These are phyloP conservation scores for Besnoitia besnoiti DNA, from an alignment of 169 alveolate species.

Conservation along the genomic window DNA sequence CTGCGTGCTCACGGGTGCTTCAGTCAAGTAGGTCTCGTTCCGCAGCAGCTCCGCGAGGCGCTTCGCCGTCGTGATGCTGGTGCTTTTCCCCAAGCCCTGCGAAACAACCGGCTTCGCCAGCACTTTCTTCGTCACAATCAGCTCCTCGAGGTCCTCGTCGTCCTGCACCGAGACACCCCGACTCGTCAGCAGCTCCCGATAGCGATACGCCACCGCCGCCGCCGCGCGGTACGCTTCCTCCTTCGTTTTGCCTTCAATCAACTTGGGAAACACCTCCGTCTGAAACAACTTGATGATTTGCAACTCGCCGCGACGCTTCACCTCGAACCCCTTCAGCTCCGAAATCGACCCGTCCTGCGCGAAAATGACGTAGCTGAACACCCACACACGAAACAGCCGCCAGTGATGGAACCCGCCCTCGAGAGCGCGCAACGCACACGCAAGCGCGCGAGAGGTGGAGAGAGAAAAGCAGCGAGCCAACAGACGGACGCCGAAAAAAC, in stretches of 20 bases:
- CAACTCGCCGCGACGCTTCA: constrained; percentile 99
- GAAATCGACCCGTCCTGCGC: constrained; percentile 65
- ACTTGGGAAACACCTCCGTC: constrained; percentile 95
- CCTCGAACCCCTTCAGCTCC: constrained; percentile 74
- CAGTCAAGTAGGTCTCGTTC: not conserved
- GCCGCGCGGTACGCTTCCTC: constrained; percentile 68
- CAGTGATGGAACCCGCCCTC: not conserved
- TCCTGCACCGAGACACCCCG: not conserved
- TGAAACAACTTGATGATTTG: constrained; percentile 95
- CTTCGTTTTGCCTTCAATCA: constrained; percentile 91
- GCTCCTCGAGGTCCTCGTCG: constrained; percentile 59
- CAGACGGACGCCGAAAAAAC: not conserved
- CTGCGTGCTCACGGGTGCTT: constrained; percentile 76
- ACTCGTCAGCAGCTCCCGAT: not conserved
- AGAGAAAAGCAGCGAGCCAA: not conserved
- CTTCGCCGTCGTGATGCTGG: constrained; percentile 89
- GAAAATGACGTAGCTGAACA: constrained; percentile 63
- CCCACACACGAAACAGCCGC: not conserved
- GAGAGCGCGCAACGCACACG: no score
- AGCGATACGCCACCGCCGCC: constrained; percentile 50
- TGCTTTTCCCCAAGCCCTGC: constrained; percentile 86
- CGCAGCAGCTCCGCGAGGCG: constrained; percentile 43
- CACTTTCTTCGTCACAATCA: constrained; percentile 88
- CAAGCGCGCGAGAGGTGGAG: no score
- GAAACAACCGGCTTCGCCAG: constrained; percentile 84